phyloP scores from a whole-genome alignment of 768 basidiomycete genomes.

The Tulasnella sp. region DNA sequence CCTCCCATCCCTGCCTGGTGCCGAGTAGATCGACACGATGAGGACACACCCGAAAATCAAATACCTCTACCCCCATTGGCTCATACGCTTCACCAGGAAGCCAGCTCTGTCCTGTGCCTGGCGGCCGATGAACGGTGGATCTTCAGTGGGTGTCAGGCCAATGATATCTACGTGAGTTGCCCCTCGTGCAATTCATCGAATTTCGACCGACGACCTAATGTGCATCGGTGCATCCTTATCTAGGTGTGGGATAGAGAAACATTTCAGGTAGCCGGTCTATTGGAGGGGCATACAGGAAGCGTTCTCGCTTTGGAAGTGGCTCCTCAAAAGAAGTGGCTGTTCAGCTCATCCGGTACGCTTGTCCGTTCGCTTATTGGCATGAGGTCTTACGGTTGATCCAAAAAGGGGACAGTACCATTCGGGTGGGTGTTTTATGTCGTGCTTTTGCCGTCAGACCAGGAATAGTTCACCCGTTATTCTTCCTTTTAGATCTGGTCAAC shows the following conservation, averaged over 20 bases:
- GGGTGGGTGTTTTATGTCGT: constrained; percentile 40
- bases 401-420: constrained; percentile 77
- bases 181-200: too few species aligned
- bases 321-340: constrained; percentile 66
- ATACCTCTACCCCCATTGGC: constrained; percentile 37
- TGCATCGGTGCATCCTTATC: too few species aligned
- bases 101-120: constrained; percentile 60
- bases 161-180: constrained; percentile 54
- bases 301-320: constrained; percentile 71
- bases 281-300: constrained; percentile 74
- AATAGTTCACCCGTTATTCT: neutral
- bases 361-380: neutral
- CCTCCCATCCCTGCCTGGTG: constrained; percentile 13
- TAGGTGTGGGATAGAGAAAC: constrained; percentile 80
- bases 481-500: constrained; percentile 67
- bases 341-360: constrained; percentile 71
- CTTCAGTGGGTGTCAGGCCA: constrained; percentile 69
- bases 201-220: constrained; percentile 8
- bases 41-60: neutral
- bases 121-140: constrained; percentile 62
- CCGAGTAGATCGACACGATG: neutral
- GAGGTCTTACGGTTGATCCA: neutral
- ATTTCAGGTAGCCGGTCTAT: constrained; percentile 51
- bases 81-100: constrained; percentile 58
- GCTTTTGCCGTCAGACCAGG: neutral